These are phyloP conservation scores for Penicillium turbatum DNA, from an alignment of 495 filamentous ascomycete species.

Conservation along the genomic window DNA sequence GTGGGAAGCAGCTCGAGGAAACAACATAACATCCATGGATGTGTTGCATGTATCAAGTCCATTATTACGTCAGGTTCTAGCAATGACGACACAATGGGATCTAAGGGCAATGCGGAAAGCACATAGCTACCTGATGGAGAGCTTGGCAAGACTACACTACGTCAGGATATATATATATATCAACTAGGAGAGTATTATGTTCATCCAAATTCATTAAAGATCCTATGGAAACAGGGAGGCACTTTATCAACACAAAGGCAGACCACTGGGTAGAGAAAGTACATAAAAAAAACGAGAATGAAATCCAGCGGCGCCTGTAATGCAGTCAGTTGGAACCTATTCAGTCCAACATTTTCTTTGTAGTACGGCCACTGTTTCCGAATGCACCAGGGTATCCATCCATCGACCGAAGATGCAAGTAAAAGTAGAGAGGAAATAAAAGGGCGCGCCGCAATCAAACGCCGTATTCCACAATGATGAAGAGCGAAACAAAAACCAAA, in stretches of 20 bases:
- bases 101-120: no score
- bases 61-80: no score
- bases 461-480: not conserved
- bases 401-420: conserved; percentile 9
- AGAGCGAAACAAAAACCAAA: not conserved
- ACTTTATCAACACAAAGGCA: not conserved
- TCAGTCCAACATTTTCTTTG: not conserved
- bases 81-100: no score
- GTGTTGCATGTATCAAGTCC: no score
- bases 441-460: not conserved
- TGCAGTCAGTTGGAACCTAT: conserved; percentile 2
- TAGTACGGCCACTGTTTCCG: not conserved
- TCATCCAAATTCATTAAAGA: not conserved
- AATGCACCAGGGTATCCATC: conserved; percentile 24
- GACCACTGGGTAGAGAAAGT: not conserved
- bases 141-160: no score
- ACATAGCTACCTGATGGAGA: no score
- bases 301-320: conserved; percentile 6
- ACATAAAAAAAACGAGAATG: not conserved
- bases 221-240: not conserved
- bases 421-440: not conserved
- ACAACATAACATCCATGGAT: no score
- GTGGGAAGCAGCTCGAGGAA: no score
- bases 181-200: not conserved
- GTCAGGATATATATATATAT: not conserved